Base-by-base conservation (phyloP, 2,329 filamentous ascomycete genomes). In the Pestalotiopsis sp. region DNA sequence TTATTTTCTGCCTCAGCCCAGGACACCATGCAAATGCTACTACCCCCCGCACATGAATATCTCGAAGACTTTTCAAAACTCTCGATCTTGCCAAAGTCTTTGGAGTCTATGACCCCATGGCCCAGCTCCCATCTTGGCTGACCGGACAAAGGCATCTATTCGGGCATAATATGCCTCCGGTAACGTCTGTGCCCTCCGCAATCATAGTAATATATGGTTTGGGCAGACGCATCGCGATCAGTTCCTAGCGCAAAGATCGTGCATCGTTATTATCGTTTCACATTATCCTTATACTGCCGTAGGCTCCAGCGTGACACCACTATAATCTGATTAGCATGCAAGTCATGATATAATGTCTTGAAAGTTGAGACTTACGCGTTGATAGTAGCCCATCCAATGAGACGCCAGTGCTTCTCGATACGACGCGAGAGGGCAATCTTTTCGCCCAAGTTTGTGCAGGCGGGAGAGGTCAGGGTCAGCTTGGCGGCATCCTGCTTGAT, bases 331-430 rank as follows among this genome's bases (percentile, higher is more conserved):
- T 74, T 70, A 73, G 68, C 59, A 64, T 64, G 49, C 7, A 91
- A 45, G 23, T 9, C 62, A 59, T 58, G 27, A 66, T 23, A 64
- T 4, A 25, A 40, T 6, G n/a, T 5, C 20, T 12, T 14, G 9
- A n/a, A n/a, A 40, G 27, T 12, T 31, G 49, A 27, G 1, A 66
- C 86, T 84, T 84, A 89, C 86, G 87, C 87, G 75, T 91, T 90
- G 79, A 94, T 93, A 73, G 92, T 94, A 70, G 92, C 92, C 93
- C 93, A 97, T 76, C 94, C 93, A 77, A 97, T 97, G 79, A 97
- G 87, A 84, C 94, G 93, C 95, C 95, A 98, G 84, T 98, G 95
- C 90, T 98, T 98, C 84, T 99, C 96, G 78, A 98, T 98, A 91
- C 96, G 93, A 84, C 96, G 89, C 80, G 91, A 94, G 78, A 99